These are phyloP conservation scores for Pythium coloratum DNA, from an alignment of 352 stramenopile genomes.

Conservation along the genomic window DNA sequence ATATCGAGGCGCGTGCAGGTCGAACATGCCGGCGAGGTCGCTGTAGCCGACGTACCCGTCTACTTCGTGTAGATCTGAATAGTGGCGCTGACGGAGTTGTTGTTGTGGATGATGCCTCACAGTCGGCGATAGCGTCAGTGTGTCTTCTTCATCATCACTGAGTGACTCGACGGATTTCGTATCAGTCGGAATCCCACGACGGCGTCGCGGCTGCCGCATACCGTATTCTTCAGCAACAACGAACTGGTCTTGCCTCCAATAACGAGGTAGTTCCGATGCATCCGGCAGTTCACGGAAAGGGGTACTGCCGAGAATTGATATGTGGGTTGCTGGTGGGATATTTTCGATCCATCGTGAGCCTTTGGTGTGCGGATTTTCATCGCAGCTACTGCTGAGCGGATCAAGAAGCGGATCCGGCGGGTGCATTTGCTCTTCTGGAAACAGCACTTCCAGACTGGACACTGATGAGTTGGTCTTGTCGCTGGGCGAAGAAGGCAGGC, in stretches of 20 bases:
- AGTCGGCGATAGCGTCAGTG: neutral
- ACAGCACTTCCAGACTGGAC: neutral
- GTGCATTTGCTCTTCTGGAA: neutral
- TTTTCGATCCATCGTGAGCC: constrained; percentile 14
- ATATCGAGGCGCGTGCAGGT: constrained; percentile 9
- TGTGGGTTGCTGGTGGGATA: neutral
- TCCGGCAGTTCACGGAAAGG: neutral
- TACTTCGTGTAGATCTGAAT: neutral
- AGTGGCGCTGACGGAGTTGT: neutral
- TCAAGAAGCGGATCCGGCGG: neutral
- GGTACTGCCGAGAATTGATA: neutral
- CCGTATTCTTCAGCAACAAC: neutral
- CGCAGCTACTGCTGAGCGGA: constrained; percentile 4
- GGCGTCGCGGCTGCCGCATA: neutral
- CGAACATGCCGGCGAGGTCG: constrained; percentile 33
- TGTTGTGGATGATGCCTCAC: neutral
- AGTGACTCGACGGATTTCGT: neutral
- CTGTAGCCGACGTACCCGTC: constrained; percentile 24
- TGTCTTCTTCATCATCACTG: neutral
- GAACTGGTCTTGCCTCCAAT: neutral
- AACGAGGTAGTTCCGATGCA: neutral
- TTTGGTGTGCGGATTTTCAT: neutral
- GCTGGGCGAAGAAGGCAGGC: neutral
- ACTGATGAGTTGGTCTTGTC: neutral
- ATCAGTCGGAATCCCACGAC: neutral